A percentile compares a stretch with the other conserved stretches of the same genome.
Evolutionary conservation across 148 eudicot genomes (phyloP).

Genomic region (Suaeda aralocaspica): DNA sequence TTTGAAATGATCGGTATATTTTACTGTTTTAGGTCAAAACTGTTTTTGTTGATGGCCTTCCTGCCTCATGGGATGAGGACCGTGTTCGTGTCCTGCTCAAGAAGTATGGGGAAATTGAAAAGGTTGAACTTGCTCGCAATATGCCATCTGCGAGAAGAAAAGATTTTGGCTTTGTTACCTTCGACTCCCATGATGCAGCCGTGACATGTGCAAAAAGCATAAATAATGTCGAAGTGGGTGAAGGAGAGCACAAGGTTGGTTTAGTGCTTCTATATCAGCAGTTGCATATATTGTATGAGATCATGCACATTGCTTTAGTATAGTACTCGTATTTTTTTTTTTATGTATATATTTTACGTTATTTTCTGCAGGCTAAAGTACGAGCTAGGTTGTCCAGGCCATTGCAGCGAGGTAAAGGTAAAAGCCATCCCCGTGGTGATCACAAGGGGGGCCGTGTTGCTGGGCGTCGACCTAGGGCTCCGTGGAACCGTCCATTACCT

Average conservation of each 20-base stretch:
- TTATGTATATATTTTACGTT: neutral
- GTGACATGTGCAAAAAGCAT: slow-evolving; percentile 84
- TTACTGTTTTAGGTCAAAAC: slow-evolving; percentile 73
- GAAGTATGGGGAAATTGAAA: slow-evolving; percentile 68
- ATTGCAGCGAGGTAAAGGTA: slow-evolving; percentile 78
- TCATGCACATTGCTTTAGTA: neutral
- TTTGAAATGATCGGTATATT: slow-evolving; percentile 1
- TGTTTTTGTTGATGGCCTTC: slow-evolving; percentile 87
- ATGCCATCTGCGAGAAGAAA: slow-evolving; percentile 98
- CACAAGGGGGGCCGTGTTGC: slow-evolving; percentile 44
- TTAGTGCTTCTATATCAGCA: slow-evolving; percentile 4
- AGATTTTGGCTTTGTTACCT: slow-evolving; percentile 93
- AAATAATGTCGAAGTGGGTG: slow-evolving; percentile 90
- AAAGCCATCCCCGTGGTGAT: slow-evolving; percentile 51
- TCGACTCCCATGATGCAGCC: slow-evolving; percentile 89
- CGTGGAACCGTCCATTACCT: slow-evolving; percentile 72
- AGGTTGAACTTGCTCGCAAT: slow-evolving; percentile 95
- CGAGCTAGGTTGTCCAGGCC: slow-evolving; percentile 96
- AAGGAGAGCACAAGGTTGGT: slow-evolving; percentile 75
- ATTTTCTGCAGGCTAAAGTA: slow-evolving; percentile 61
- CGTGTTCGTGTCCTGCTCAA: slow-evolving; percentile 67
- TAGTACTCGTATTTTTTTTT: too few relatives aligned
- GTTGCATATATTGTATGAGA: slow-evolving; percentile 8
- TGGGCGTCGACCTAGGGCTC: slow-evolving; percentile 49
- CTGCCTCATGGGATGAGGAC: slow-evolving; percentile 95